Conservation (phyloP, 1,284 basidiomycete species). For the Ceratobasidium theobromae region DNA sequence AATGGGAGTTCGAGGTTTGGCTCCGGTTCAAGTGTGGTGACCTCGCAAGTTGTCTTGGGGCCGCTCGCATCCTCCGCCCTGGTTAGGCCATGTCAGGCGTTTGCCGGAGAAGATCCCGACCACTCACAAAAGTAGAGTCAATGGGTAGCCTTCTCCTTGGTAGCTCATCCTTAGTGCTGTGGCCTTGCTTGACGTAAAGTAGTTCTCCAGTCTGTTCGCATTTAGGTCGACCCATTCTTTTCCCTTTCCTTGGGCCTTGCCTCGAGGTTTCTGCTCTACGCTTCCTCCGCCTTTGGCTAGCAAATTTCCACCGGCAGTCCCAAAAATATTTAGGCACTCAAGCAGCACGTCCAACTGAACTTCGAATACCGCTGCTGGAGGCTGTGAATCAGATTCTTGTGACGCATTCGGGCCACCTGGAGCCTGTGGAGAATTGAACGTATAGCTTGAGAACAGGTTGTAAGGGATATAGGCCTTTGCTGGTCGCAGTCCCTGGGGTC, state of each 20-base stretch:
- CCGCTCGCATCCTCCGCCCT: conserved; percentile 83
- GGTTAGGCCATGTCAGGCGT: conserved; percentile 14
- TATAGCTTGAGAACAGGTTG: conserved; percentile 76
- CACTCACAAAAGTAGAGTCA: conserved; percentile 78
- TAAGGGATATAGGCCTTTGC: conserved; percentile 84
- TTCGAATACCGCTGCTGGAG: conserved; percentile 59
- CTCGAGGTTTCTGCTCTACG: conserved; percentile 44
- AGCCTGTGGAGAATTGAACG: conserved; percentile 53
- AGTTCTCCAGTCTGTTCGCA: conserved; percentile 26
- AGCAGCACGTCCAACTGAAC: conserved; percentile 79
- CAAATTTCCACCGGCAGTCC: conserved; percentile 57
- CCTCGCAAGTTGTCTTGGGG: conserved; percentile 85
- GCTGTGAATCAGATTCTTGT: conserved; percentile 41
- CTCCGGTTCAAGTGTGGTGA: conserved; percentile 84
- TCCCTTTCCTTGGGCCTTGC: conserved; percentile 45
- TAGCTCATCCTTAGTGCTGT: conserved; percentile 88
- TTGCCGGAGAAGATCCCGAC: background rate
- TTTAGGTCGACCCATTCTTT: conserved; percentile 44
- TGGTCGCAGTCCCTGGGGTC: conserved; percentile 41
- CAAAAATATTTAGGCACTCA: conserved; percentile 91
- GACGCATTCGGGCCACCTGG: conserved; percentile 37
- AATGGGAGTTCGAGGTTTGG: conserved; percentile 78
- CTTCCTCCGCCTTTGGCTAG: conserved; percentile 3
- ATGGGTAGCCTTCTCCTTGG: conserved; percentile 73
- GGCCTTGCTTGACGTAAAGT: conserved; percentile 50